Conservation (phyloP, 2,329 filamentous ascomycete genomes). For the Neospermospora avenae region DNA sequence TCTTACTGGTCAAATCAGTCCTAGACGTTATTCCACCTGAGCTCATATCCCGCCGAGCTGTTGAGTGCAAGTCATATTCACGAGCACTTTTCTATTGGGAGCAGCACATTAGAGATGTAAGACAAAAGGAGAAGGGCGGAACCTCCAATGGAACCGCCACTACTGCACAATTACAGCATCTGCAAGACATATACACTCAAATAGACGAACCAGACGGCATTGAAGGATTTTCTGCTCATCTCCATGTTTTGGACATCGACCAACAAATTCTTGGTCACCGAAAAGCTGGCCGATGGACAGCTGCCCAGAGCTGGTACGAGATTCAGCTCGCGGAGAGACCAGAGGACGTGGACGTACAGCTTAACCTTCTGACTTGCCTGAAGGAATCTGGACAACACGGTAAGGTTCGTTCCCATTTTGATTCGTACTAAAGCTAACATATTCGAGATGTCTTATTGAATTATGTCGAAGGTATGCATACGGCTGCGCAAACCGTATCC, state of each 20-base stretch:
- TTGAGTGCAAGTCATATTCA: conserved; percentile 92
- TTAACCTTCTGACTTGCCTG: conserved; percentile 81
- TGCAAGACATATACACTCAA: conserved; percentile 93
- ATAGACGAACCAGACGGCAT: conserved; percentile 98
- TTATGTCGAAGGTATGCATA: conserved; percentile 75
- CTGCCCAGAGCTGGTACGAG: conserved; percentile 97
- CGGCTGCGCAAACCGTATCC: conserved; percentile 46
- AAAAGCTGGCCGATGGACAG: conserved; percentile 89
- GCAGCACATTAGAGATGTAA: conserved; percentile 68
- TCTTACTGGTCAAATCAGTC: conserved; percentile 67
- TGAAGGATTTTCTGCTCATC: conserved; percentile 85
- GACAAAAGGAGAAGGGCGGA: conserved; percentile 6
- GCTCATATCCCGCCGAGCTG: conserved; percentile 74
- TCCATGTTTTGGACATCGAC: conserved; percentile 84
- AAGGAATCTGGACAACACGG: conserved; percentile 95
- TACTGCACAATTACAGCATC: conserved; percentile 67
- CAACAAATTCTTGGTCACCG: conserved; percentile 91
- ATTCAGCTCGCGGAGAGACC: conserved; percentile 80
- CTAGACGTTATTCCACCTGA: conserved; percentile 67
- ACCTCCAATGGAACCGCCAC: conserved; percentile 39
- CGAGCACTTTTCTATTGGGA: conserved; percentile 93
- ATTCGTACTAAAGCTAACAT: neutral
- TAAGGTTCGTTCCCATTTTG: conserved; percentile 39
- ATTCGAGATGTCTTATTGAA: conserved; percentile 74
- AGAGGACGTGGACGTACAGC: conserved; percentile 71